A percentile compares a stretch with the other conserved stretches of the same genome.
Evolutionary conservation across 208 protist species (phyloP).

Genomic region (Naegleria lovaniensis): DNA sequence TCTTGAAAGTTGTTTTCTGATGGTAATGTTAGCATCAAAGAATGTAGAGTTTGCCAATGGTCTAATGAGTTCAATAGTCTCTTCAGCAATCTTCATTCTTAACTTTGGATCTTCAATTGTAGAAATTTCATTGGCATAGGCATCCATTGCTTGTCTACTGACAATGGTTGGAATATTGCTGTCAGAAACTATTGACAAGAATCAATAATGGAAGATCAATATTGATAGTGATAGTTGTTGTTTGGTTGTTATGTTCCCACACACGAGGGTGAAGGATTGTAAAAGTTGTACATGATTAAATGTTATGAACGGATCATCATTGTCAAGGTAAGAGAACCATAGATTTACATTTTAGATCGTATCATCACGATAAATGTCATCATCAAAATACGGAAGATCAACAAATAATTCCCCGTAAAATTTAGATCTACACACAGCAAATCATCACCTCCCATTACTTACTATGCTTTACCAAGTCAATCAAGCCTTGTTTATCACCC

Average conservation of each 20-base stretch:
- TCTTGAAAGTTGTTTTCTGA: not conserved
- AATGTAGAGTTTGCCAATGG: not conserved
- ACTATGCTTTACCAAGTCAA: constrained; percentile 20
- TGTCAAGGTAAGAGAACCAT: too few relatives aligned
- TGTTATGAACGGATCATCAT: too few relatives aligned
- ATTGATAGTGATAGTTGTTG: too few relatives aligned
- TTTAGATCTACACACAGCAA: not conserved
- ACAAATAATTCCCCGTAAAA: too few relatives aligned
- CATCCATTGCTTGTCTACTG: not conserved
- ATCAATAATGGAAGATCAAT: too few relatives aligned
- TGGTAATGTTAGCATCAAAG: not conserved
- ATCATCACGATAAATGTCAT: too few relatives aligned
- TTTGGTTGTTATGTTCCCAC: too few relatives aligned
- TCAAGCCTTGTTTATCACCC: not conserved
- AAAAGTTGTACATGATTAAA: too few relatives aligned
- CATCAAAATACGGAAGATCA: too few relatives aligned
- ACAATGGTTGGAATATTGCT: not conserved
- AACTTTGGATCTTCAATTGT: not conserved
- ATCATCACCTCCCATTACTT: not conserved
- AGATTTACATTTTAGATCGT: too few relatives aligned
- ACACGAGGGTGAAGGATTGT: too few relatives aligned
- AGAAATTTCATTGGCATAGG: not conserved
- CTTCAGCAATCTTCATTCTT: not conserved
- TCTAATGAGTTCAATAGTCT: not conserved
- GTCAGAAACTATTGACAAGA: not conserved